Percentiles rank a stretch among this genome's conserved stretches.
These are phyloP conservation scores for Xylariaceae sp. DNA, from an alignment of 2,329 filamentous ascomycete species.

Conservation along the genomic window DNA sequence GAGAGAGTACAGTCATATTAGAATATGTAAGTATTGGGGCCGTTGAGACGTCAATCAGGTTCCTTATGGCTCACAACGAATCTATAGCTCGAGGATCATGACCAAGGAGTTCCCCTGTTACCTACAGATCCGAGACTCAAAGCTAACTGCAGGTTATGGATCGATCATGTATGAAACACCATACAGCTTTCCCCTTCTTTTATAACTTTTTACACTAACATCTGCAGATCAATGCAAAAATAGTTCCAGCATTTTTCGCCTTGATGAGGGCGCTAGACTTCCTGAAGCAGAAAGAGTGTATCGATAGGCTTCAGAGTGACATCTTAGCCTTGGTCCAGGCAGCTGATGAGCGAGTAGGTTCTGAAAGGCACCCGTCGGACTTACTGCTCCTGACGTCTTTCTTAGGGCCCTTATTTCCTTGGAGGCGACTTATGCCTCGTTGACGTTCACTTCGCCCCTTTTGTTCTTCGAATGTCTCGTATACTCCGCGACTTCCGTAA, in stretches of 20 bases:
- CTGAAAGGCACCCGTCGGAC: background rate
- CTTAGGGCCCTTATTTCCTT: conserved; percentile 72
- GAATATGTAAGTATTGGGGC: conserved; percentile 72
- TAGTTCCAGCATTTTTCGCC: conserved; percentile 79
- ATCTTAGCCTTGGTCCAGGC: conserved; percentile 62
- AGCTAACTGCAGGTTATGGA: conserved; percentile 80
- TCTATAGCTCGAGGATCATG: conserved; percentile 73
- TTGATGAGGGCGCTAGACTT: conserved; percentile 71
- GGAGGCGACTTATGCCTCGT: conserved; percentile 64
- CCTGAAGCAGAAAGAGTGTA: conserved; percentile 63
- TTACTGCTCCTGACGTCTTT: conserved; percentile 7
- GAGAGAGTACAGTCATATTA: conserved; percentile 81
- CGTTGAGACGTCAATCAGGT: background rate
- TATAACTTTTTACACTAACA: background rate
- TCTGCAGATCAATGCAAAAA: conserved; percentile 74
- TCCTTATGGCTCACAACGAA: conserved; percentile 9
- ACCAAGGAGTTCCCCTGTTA: conserved; percentile 65
- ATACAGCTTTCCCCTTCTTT: background rate
- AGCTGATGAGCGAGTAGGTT: conserved; percentile 51
- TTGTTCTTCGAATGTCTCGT: conserved; percentile 71
- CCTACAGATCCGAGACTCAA: conserved; percentile 70
- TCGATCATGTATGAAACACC: conserved; percentile 69
- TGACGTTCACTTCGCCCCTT: conserved; percentile 78
- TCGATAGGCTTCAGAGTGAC: conserved; percentile 67
- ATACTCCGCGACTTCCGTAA: conserved; percentile 69